These are phyloP conservation scores for Venturiaceae sp. DNA, from an alignment of 2,329 filamentous ascomycete species.

Conservation along the genomic window DNA sequence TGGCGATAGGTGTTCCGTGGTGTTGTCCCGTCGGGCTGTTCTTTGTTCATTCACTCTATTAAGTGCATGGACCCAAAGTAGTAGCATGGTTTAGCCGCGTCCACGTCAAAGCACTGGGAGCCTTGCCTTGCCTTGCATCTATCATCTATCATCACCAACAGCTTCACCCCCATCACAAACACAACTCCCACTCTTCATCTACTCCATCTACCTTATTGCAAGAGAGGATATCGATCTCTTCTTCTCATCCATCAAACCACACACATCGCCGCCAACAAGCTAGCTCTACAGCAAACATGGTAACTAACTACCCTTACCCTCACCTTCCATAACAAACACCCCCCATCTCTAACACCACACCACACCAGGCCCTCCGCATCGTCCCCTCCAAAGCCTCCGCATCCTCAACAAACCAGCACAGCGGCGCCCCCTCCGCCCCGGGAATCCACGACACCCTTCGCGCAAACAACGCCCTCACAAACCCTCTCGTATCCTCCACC, in stretches of 20 bases:
- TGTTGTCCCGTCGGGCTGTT: background rate
- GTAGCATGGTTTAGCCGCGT: no score
- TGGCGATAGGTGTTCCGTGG: background rate
- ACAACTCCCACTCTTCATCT: background rate
- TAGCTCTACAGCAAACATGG: background rate
- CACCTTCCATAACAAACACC: background rate
- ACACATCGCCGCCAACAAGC: background rate
- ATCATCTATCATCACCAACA: background rate
- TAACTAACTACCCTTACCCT: background rate
- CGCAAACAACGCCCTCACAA: slow-evolving; percentile 57
- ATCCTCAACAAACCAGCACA: slow-evolving; percentile 43
- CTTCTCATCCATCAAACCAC: background rate
- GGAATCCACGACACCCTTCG: slow-evolving; percentile 92
- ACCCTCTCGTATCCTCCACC: slow-evolving; percentile 28
- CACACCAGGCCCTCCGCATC: slow-evolving; percentile 80
- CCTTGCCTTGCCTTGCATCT: no score
- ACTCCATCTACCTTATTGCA: no score
- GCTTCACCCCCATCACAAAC: background rate
- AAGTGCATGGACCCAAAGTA: no score
- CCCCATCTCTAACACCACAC: slow-evolving; percentile 3
- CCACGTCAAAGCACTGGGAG: no score
- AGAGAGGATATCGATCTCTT: background rate
- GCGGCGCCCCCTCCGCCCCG: slow-evolving; percentile 78
- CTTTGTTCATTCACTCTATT: no score
- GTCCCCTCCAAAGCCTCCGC: slow-evolving; percentile 61